Conservation (phyloP, 139 green algal species). For the Trebouxia sp. region DNA sequence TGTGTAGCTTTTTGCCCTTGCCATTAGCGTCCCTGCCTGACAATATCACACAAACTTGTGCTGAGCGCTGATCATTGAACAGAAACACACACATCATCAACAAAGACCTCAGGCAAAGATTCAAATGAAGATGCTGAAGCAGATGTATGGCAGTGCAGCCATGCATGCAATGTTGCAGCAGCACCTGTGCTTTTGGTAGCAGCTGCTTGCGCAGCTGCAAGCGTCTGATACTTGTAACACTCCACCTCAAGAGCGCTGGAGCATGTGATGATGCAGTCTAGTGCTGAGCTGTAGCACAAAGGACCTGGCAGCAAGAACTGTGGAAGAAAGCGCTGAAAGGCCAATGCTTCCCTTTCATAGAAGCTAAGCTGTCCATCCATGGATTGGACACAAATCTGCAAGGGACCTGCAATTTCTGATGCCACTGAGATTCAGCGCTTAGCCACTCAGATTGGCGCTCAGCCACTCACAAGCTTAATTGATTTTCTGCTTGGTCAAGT, state of each 20-base stretch:
- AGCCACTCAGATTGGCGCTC: background rate
- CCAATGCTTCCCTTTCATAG: constrained; percentile 3
- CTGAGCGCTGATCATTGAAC: too few species aligned
- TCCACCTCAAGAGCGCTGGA: constrained; percentile 12
- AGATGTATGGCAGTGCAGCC: background rate
- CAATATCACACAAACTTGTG: background rate
- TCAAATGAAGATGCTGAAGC: too few species aligned
- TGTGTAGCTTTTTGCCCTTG: constrained; percentile 17
- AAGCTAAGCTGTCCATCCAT: constrained; percentile 27
- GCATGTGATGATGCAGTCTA: constrained; percentile 21
- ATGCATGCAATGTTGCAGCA: background rate
- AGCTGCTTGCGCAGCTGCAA: constrained; percentile 19
- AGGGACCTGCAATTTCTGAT: background rate
- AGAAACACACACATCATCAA: too few species aligned
- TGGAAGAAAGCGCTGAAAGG: constrained; percentile 7
- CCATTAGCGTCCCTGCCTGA: background rate
- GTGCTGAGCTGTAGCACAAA: background rate
- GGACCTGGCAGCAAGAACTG: constrained; percentile 24
- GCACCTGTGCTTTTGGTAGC: background rate
- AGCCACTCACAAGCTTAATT: too few species aligned
- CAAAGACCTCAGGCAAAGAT: too few species aligned
- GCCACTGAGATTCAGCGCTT: background rate
- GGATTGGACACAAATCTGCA: constrained; percentile 21
- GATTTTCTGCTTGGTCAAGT: too few species aligned
- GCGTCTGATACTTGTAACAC: constrained; percentile 27